These are phyloP conservation scores for Huntiella decipiens DNA, from an alignment of 2,329 filamentous ascomycete genomes.

Conservation along the genomic window DNA sequence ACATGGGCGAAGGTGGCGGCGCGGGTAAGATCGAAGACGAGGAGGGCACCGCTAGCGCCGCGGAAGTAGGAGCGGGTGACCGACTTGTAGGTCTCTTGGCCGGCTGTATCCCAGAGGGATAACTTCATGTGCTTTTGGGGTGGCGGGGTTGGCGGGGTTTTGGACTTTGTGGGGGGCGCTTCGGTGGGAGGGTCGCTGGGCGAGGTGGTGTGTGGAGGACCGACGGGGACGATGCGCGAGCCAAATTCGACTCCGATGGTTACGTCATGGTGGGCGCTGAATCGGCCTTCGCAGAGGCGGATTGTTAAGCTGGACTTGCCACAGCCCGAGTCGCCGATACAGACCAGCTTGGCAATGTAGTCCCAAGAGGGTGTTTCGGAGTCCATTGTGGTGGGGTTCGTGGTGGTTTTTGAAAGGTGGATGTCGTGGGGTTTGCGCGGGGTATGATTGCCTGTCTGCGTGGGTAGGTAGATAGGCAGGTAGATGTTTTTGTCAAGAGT, in stretches of 20 bases:
- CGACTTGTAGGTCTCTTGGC: conserved; percentile 93
- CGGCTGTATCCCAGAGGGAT: conserved; percentile 86
- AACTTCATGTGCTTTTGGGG: conserved; percentile 74
- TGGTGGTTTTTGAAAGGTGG: not conserved
- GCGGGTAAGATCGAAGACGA: conserved; percentile 89
- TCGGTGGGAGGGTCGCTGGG: conserved; percentile 21
- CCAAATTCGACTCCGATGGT: conserved; percentile 96
- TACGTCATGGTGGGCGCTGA: conserved; percentile 86
- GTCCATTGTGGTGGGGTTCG: not conserved
- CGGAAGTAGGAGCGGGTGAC: conserved; percentile 90
- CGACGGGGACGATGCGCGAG: conserved; percentile 78
- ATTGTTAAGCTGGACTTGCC: conserved; percentile 91
- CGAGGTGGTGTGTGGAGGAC: conserved; percentile 45
- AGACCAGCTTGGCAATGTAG: conserved; percentile 97
- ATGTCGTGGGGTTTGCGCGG: not conserved
- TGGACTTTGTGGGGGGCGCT: conserved; percentile 27
- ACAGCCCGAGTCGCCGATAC: conserved; percentile 88
- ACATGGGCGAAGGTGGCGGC: conserved; percentile 71
- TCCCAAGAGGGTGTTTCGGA: conserved; percentile 59
- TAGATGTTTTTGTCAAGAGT: not conserved
- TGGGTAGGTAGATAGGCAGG: too few relatives aligned
- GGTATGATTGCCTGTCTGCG: not conserved
- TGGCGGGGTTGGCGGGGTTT: conserved; percentile 10
- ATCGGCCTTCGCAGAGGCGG: conserved; percentile 88
- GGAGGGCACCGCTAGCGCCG: conserved; percentile 49